Evolutionary conservation across 257 asterid genomes (phyloP).

Genomic region (Plantago major): DNA sequence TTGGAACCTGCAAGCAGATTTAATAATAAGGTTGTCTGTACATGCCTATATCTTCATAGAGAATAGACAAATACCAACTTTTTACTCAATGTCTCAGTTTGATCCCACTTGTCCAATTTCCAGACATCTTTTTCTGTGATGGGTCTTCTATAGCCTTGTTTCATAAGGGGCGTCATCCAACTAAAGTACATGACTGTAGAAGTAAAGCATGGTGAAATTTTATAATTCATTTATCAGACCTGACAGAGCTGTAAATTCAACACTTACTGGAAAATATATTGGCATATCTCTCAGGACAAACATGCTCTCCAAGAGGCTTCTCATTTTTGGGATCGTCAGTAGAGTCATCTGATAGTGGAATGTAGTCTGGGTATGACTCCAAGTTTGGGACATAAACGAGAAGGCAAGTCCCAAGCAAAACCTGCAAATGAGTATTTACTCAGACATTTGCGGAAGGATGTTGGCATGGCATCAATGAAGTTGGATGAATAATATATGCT

Average conservation of each 20-base stretch:
- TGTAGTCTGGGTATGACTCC: slow-evolving; percentile 65
- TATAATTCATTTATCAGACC: not conserved
- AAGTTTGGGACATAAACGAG: slow-evolving; percentile 56
- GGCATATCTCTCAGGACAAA: slow-evolving; percentile 79
- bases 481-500: slow-evolving; percentile 9
- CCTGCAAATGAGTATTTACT: slow-evolving; percentile 35
- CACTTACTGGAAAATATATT: slow-evolving; percentile 60
- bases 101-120: slow-evolving; percentile 90
- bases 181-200: slow-evolving; percentile 54
- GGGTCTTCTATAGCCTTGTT: slow-evolving; percentile 67
- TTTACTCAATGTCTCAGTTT: slow-evolving; percentile 53
- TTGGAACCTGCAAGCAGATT: slow-evolving; percentile 47
- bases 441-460: slow-evolving; percentile 4
- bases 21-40: not conserved
- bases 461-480: slow-evolving; percentile 8
- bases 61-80: slow-evolving; percentile 35
- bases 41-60: not conserved
- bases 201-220: not conserved
- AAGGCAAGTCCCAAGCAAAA: slow-evolving; percentile 57
- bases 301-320: slow-evolving; percentile 49
- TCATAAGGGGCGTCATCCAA: slow-evolving; percentile 93
- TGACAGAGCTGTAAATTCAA: not conserved
- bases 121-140: slow-evolving; percentile 78
- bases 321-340: slow-evolving; percentile 37
- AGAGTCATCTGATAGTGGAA: slow-evolving; percentile 49